Conservation (phyloP, 768 basidiomycete species). For the Lactarius trivialis region DNA sequence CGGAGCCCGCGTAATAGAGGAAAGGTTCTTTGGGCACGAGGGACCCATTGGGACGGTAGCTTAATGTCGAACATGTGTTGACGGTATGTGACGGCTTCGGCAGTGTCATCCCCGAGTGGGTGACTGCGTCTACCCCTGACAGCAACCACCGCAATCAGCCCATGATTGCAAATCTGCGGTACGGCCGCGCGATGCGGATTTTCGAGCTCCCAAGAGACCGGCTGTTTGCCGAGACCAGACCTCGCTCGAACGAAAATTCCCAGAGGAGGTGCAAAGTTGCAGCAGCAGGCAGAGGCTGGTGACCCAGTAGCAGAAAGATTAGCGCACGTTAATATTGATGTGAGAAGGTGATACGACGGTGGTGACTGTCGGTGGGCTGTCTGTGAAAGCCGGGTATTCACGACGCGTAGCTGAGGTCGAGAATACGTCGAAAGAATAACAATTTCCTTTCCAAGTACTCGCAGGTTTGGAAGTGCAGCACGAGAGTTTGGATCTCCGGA, state of each 20-base stretch:
- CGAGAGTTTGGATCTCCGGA: background rate
- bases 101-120: background rate
- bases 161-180: background rate
- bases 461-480: no score
- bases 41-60: background rate
- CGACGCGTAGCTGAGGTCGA: background rate
- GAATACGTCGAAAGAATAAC: background rate
- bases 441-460: no score
- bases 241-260: background rate
- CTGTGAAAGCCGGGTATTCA: background rate
- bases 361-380: background rate
- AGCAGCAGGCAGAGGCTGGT: background rate
- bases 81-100: background rate
- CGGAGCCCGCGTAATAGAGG: background rate
- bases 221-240: no score
- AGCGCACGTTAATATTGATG: background rate
- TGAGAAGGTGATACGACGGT: background rate
- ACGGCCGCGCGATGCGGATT: background rate
- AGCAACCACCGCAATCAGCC: background rate
- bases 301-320: background rate
- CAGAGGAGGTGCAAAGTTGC: background rate
- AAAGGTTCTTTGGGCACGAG: background rate
- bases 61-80: background rate
- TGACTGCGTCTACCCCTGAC: background rate
- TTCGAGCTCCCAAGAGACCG: background rate